Percentiles rank a stretch among this genome's conserved stretches.
phyloP scores from a whole-genome alignment of 306 rosid genomes.

The Calophaca sinica region DNA sequence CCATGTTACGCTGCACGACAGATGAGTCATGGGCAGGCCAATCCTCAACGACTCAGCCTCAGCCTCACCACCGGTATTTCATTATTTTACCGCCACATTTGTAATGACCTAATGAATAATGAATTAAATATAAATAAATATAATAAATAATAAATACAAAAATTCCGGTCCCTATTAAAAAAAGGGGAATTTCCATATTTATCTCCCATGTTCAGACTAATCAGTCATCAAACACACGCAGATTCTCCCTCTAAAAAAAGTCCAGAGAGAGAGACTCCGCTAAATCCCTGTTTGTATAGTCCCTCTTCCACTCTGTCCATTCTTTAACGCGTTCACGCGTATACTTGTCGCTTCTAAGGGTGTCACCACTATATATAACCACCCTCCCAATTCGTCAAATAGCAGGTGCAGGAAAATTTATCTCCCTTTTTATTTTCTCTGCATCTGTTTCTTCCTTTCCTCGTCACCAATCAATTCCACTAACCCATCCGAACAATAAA shows the following conservation, averaged over 20 bases:
- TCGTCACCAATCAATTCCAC: slow-evolving; percentile 24
- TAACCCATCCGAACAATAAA: background rate
- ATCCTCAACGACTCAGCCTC: background rate
- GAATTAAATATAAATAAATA: background rate
- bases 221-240: background rate
- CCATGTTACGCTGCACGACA: background rate
- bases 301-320: slow-evolving; percentile 44
- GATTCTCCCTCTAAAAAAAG: slow-evolving; percentile 25
- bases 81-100: background rate
- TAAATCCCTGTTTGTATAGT: background rate
- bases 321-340: slow-evolving; percentile 78
- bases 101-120: background rate
- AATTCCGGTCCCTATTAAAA: background rate
- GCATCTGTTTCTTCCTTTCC: slow-evolving; percentile 48
- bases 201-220: background rate
- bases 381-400: background rate
- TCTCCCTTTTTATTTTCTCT: slow-evolving; percentile 29
- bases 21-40: background rate
- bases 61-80: background rate
- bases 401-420: slow-evolving; percentile 58
- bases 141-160: background rate
- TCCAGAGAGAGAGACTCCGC: slow-evolving; percentile 10
- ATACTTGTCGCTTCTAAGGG: slow-evolving; percentile 45
- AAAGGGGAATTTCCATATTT: background rate
- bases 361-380: slow-evolving; percentile 60